Evolutionary conservation across 352 stramenopile genomes (phyloP).

Genomic region (Pythium chondricola): DNA sequence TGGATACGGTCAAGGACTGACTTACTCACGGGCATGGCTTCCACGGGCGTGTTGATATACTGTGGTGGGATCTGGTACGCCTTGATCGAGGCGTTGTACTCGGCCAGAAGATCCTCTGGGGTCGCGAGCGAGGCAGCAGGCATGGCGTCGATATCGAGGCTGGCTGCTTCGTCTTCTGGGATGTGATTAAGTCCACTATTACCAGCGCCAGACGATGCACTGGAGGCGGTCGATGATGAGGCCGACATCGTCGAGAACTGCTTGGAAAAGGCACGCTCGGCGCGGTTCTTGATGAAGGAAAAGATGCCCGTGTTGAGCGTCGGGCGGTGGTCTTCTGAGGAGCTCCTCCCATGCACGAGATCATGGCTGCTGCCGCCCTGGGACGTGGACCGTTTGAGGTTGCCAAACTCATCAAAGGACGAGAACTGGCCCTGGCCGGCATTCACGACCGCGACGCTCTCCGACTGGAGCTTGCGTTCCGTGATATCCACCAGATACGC

Average conservation of each 20-base stretch:
- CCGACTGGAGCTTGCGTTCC: constrained; percentile 52
- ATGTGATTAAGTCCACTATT: constrained; percentile 27
- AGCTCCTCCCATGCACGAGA: constrained; percentile 6
- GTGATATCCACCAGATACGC: constrained; percentile 70
- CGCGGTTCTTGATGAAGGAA: constrained; percentile 68
- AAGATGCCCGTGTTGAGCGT: constrained; percentile 69
- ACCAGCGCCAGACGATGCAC: background rate
- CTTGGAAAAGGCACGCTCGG: constrained; percentile 55
- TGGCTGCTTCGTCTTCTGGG: constrained; percentile 36
- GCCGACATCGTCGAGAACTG: constrained; percentile 37
- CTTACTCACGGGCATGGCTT: constrained; percentile 52
- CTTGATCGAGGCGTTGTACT: constrained; percentile 42
- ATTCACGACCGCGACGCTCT: constrained; percentile 43
- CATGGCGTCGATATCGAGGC: constrained; percentile 24
- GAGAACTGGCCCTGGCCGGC: constrained; percentile 58
- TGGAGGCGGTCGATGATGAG: constrained; percentile 5
- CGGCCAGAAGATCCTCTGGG: constrained; percentile 41
- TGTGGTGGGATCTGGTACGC: constrained; percentile 46
- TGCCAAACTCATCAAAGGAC: constrained; percentile 74
- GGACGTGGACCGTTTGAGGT: constrained; percentile 50
- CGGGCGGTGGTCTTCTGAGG: background rate
- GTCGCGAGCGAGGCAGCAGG: constrained; percentile 15
- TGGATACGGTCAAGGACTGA: constrained; percentile 39
- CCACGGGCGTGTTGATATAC: constrained; percentile 42
- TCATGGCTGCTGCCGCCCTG: constrained; percentile 5